A percentile compares a stretch with the other conserved stretches of the same genome.
Conservation (phyloP, 805 yeast genomes). For the Pichia nanzhaoensis region DNA sequence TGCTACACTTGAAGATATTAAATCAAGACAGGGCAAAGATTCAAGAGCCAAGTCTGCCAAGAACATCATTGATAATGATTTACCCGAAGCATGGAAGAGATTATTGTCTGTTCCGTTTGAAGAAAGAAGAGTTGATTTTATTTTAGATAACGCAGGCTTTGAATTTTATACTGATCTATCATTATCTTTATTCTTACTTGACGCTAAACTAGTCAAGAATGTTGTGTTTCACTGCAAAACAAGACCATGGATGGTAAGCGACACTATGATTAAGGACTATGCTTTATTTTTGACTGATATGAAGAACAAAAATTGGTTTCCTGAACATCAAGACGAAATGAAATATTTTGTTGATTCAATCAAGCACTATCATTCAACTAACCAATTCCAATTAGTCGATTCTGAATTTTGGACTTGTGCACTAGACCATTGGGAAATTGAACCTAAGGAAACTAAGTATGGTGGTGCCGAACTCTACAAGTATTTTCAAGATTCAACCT, state of each 20-base stretch:
- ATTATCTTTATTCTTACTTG: constrained; percentile 59
- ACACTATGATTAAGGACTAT: constrained; percentile 82
- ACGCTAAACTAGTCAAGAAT: constrained; percentile 54
- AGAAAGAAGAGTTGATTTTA: constrained; percentile 62
- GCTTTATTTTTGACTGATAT: constrained; percentile 51
- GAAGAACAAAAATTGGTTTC: constrained; percentile 44
- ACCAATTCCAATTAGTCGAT: constrained; percentile 45
- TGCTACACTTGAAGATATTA: constrained; percentile 83
- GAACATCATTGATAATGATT: constrained; percentile 71
- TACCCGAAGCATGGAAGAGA: constrained; percentile 57
- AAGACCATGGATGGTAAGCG: constrained; percentile 97
- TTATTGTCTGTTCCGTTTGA: constrained; percentile 26
- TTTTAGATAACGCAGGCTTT: constrained; percentile 91
- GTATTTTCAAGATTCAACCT: constrained; percentile 54
- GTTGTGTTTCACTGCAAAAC: constrained; percentile 82
- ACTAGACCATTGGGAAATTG: constrained; percentile 66
- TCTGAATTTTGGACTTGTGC: constrained; percentile 85
- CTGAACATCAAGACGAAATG: constrained; percentile 39
- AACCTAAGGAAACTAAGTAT: constrained; percentile 41
- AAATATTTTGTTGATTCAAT: constrained; percentile 43
- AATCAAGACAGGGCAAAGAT: constrained; percentile 84
- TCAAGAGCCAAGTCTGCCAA: constrained; percentile 77
- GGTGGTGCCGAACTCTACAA: constrained; percentile 58
- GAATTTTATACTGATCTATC: constrained; percentile 86
- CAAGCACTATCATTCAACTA: constrained; percentile 37